Evolutionary conservation across 1,284 basidiomycete species (phyloP).

Genomic region (Vanrija humicola): DNA sequence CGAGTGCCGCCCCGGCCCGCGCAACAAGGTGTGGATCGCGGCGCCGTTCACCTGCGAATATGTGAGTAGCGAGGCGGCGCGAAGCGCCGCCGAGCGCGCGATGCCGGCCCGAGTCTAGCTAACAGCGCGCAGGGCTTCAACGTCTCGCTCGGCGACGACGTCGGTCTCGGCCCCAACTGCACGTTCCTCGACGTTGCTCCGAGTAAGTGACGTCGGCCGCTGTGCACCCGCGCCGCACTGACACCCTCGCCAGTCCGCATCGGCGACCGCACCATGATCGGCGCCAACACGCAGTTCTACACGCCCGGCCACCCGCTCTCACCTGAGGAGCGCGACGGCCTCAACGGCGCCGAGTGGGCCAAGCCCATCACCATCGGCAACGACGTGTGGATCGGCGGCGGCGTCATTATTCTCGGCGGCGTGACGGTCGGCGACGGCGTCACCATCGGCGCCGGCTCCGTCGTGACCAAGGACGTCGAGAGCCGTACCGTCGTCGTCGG

Average conservation of each 20-base stretch:
- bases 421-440: conserved; percentile 52
- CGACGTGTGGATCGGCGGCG: conserved; percentile 52
- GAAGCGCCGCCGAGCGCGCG: background rate
- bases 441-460: conserved; percentile 52
- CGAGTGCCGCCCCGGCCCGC: conserved; percentile 5
- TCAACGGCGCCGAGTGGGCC: conserved; percentile 43
- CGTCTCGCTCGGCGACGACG: conserved; percentile 39
- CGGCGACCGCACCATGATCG: conserved; percentile 46
- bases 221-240: background rate
- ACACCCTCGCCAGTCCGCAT: conserved; percentile 33
- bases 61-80: conserved; percentile 21
- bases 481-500: conserved; percentile 51
- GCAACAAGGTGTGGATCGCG: conserved; percentile 11
- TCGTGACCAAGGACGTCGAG: conserved; percentile 52
- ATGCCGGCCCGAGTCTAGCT: background rate
- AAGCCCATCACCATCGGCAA: conserved; percentile 47
- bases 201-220: conserved; percentile 25
- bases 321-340: conserved; percentile 46
- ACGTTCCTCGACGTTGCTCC: conserved; percentile 43
- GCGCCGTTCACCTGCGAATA: conserved; percentile 41
- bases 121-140: conserved; percentile 39
- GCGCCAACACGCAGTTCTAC: conserved; percentile 47
- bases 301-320: conserved; percentile 49
- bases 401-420: conserved; percentile 50
- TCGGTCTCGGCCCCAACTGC: conserved; percentile 41